phyloP scores from a whole-genome alignment of 2,329 filamentous ascomycete genomes.

The Fusarium gaditjirri region DNA sequence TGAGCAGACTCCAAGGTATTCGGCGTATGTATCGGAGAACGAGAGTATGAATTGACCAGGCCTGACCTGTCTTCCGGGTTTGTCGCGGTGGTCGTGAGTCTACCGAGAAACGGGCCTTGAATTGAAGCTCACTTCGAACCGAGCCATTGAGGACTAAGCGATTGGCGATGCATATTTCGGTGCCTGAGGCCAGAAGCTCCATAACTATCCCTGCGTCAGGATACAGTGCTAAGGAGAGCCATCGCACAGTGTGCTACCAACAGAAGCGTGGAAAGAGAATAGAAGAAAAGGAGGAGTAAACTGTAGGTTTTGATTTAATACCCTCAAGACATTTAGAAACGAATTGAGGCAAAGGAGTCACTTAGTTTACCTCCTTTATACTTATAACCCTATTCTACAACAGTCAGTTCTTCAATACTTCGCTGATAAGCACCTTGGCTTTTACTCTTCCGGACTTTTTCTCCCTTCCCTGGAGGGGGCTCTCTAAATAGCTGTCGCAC shows the following conservation, averaged over 20 bases:
- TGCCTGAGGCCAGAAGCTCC: slow-evolving; percentile 42
- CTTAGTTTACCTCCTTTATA: background rate
- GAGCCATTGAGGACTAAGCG: slow-evolving; percentile 45
- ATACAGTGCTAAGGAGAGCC: slow-evolving; percentile 13
- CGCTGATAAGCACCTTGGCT: background rate
- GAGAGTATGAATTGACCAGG: slow-evolving; percentile 40
- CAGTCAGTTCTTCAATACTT: no score
- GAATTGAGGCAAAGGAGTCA: background rate
- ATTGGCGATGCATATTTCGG: slow-evolving; percentile 40
- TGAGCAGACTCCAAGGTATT: slow-evolving; percentile 44
- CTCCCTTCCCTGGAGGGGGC: background rate
- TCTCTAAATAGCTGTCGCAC: slow-evolving; percentile 33
- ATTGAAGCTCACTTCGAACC: slow-evolving; percentile 44
- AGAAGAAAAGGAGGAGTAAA: background rate
- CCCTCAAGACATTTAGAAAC: background rate
- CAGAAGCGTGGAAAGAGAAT: background rate
- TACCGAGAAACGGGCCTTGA: slow-evolving; percentile 40
- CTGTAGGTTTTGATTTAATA: background rate
- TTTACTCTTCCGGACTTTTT: background rate
- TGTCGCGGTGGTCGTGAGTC: slow-evolving; percentile 30
- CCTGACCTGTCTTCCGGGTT: slow-evolving; percentile 32
- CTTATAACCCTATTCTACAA: background rate
- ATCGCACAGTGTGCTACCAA: slow-evolving; percentile 14
- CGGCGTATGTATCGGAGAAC: slow-evolving; percentile 7
- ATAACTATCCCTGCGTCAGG: slow-evolving; percentile 29